phyloP scores from a whole-genome alignment of 257 asterid species.

The Ilex asprella region DNA sequence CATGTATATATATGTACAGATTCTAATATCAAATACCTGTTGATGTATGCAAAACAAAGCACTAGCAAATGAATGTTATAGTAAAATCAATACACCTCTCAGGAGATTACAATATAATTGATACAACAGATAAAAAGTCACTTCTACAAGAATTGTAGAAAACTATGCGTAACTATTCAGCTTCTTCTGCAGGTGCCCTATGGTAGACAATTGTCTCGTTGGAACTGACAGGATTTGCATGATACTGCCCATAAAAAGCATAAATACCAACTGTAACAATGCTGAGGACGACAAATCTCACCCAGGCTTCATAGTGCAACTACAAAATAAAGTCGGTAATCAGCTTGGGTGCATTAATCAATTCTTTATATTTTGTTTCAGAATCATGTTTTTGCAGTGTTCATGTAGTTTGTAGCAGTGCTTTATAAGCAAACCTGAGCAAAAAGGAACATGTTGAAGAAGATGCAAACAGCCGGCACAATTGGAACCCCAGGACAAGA shows the following conservation, averaged over 20 bases:
- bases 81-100: too few species aligned
- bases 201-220: slow-evolving; percentile 41
- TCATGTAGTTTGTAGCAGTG: background rate
- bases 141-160: slow-evolving; percentile 5
- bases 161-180: slow-evolving; percentile 21
- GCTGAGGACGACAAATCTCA: slow-evolving; percentile 73
- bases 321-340: slow-evolving; percentile 28
- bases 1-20: too few species aligned
- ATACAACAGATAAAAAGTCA: slow-evolving; percentile 23
- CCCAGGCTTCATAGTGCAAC: slow-evolving; percentile 96
- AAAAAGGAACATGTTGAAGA: slow-evolving; percentile 72
- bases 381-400: background rate
- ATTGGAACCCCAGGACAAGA: slow-evolving; percentile 94
- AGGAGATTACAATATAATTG: background rate
- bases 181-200: slow-evolving; percentile 53
- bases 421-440: slow-evolving; percentile 64
- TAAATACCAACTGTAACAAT: slow-evolving; percentile 53
- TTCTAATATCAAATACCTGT: too few species aligned
- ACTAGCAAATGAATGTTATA: background rate
- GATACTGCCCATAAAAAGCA: slow-evolving; percentile 85
- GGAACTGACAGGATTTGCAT: slow-evolving; percentile 75
- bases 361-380: too few species aligned
- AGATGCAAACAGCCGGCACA: slow-evolving; percentile 74
- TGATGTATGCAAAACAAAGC: background rate
- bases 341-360: background rate